Conservation (phyloP, 2,329 filamentous ascomycete genomes). For the Monosporascus sp. region DNA sequence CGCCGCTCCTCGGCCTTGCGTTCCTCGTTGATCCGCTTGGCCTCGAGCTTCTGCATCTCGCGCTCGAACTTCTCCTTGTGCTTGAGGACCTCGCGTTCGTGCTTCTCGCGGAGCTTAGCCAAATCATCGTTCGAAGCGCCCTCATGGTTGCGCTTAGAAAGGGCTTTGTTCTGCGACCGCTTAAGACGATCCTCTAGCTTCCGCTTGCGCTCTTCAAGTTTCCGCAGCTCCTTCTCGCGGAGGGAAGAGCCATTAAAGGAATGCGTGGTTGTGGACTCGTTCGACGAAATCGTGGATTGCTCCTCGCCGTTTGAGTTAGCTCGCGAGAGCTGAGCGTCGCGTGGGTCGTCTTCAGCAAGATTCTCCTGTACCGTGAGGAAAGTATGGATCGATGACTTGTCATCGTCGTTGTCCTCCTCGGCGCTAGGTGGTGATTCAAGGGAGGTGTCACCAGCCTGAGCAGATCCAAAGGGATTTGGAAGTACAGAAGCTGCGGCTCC, state of each 20-base stretch:
- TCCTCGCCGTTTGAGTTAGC: conserved; percentile 14
- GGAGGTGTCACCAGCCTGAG: conserved; percentile 25
- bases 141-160: conserved; percentile 33
- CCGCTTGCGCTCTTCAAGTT: conserved; percentile 52
- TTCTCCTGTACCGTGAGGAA: conserved; percentile 44
- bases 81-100: conserved; percentile 59
- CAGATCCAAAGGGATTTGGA: conserved; percentile 27
- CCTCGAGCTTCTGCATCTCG: conserved; percentile 60
- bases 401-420: conserved; percentile 27
- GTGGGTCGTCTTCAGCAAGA: background rate
- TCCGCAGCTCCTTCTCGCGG: conserved; percentile 60
- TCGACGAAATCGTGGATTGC: conserved; percentile 32
- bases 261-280: conserved; percentile 29
- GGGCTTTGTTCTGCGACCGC: conserved; percentile 20
- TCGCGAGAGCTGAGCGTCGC: conserved; percentile 12
- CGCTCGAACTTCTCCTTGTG: conserved; percentile 62
- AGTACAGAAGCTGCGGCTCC: conserved; percentile 44
- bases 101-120: conserved; percentile 57
- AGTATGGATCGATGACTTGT: conserved; percentile 42
- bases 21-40: conserved; percentile 58
- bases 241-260: conserved; percentile 24
- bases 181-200: conserved; percentile 36
- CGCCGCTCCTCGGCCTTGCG: conserved; percentile 51
- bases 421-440: conserved; percentile 13
- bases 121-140: conserved; percentile 38